Base-by-base conservation (phyloP, 805 yeast genomes). In the Yueomyces sinensis region DNA sequence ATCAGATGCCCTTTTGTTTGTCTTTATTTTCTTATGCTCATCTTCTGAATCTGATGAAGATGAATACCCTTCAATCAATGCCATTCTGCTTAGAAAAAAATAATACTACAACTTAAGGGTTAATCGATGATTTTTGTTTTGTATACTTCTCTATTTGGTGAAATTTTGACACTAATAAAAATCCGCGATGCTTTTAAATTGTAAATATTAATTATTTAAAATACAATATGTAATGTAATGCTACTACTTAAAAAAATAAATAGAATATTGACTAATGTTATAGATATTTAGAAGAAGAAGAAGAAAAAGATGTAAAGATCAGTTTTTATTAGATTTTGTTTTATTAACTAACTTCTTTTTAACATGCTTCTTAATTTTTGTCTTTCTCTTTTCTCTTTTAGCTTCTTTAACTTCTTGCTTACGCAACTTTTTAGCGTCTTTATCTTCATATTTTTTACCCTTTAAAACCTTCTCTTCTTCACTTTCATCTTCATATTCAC, bases 391-490 rank as follows among this genome's bases (percentile, higher is more conserved):
- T 47, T 82, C 94, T 46, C 75, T 73, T 33, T 80, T 76, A 9
- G 74, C 79, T 29, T 75, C 84, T 49, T 81, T 84, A n/a, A 78
- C 76, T 29, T 71, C 74, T 47, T 74, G 72, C 54, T 84, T 82
- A 37, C 94, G 68, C 33, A 68, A 73, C 50, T 75, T 80, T 56
- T 83, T 84, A 11, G 63, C 71, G 30, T 83, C 87, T 57, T 83
- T 75, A 55, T 86, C 82, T 46, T 83, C 79, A 51, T 68, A 66
- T 51, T 77, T 82, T 56, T 89, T 86, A 14, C 93, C 94, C 41
- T 72, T 74, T 9, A 66, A 54, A 9, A 59, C 48, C 35, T 56
- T 48, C 32, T 59, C 64, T 22, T 57, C 60, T 28, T 56, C 54
- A 25, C 53, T 61, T 5, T 49, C 54, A 6, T 56, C 65, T 0